Base-by-base conservation (phyloP, 352 stramenopile genomes). In the Globisporangium acanthophoron region DNA sequence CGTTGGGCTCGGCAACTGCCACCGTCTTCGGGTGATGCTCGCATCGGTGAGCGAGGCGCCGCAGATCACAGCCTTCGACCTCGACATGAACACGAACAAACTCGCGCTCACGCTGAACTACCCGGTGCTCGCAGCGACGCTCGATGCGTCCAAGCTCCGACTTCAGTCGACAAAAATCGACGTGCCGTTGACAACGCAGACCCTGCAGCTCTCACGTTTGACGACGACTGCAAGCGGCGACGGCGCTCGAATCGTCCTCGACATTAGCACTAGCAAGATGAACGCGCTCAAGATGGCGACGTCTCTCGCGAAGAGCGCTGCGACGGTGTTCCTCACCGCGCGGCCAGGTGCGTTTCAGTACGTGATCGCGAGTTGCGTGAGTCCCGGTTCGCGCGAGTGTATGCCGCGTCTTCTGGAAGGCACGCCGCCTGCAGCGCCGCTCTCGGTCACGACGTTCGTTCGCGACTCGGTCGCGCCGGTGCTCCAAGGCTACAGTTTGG, bases 401-500 rank as follows among this genome's bases (percentile, higher is more conserved):
- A 51, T 61, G 29, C 54, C 74, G 33, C 57, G 47, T 0, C 21
- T 27, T 8, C 70, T 78, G 6, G 50, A 61, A 18, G 54, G 18
- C 1, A 73, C 65, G 7, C 39, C 43, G 9, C 9, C 20, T 12
- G 29, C 66, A 5, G 27, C 37, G 24, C 64, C 66, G 12, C 45
- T 86, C 0, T 33, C 55, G n/a, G 76, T 78, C 18, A 61, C 40
- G 13, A 59, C 41, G 16, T 88, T 88, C 51, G 76, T 62, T 0
- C 53, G 57, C 4, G 84, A 93, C 56, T 73, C 66, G 11, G 65
- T 73, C 0, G n/a, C 37, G 12, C 80, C 84, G 0, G 54, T 51
- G 20, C 64, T 93, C 5, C 6, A 87, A 16, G 71, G 76, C 9
- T 93, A 82, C 54, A 87, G 65, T 7, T 54, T 88, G 21, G 84